A percentile compares a stretch with the other conserved stretches of the same genome.
Evolutionary conservation across 108 stramenopile species (phyloP).

Genomic region (Skeletonema tropicum): DNA sequence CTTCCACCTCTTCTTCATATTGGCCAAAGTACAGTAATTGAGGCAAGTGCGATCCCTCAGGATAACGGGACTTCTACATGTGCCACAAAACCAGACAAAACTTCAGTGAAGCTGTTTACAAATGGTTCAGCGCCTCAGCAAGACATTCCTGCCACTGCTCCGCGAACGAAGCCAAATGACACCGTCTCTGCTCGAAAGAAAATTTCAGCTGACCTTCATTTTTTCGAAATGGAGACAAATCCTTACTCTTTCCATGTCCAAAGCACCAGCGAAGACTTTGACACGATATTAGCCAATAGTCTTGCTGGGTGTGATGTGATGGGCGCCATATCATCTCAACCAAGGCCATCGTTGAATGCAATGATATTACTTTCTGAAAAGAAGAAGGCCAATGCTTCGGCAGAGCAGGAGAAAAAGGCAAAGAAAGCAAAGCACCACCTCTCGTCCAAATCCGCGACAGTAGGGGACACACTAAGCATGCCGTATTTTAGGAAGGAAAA

Average conservation of each 20-base stretch:
- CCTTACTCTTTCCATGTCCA: slow-evolving; percentile 3
- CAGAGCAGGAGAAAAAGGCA: slow-evolving; percentile 19
- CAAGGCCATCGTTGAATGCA: slow-evolving; percentile 23
- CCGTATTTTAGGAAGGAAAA: slow-evolving; percentile 24
- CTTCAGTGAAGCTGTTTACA: not conserved
- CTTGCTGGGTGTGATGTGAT: slow-evolving; percentile 20
- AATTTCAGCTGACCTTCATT: not conserved
- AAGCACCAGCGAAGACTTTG: not conserved
- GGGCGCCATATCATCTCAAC: slow-evolving; percentile 18
- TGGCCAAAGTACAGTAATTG: not conserved
- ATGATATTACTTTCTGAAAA: slow-evolving; percentile 36
- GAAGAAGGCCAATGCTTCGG: slow-evolving; percentile 5
- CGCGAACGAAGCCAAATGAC: not conserved
- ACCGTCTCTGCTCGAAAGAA: not conserved
- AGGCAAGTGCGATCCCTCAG: not conserved
- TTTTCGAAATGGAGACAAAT: slow-evolving; percentile 21
- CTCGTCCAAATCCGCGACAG: slow-evolving; percentile 2
- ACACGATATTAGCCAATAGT: slow-evolving; percentile 10
- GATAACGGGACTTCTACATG: slow-evolving; percentile 1
- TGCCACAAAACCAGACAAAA: not conserved
- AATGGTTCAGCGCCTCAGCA: not conserved
- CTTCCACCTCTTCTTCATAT: slow-evolving; percentile 42
- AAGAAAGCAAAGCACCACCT: slow-evolving; percentile 37
- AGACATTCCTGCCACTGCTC: not conserved
- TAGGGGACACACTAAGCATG: slow-evolving; percentile 7